Conservation (phyloP, 108 stramenopile genomes). For the Nitzschia palea region DNA sequence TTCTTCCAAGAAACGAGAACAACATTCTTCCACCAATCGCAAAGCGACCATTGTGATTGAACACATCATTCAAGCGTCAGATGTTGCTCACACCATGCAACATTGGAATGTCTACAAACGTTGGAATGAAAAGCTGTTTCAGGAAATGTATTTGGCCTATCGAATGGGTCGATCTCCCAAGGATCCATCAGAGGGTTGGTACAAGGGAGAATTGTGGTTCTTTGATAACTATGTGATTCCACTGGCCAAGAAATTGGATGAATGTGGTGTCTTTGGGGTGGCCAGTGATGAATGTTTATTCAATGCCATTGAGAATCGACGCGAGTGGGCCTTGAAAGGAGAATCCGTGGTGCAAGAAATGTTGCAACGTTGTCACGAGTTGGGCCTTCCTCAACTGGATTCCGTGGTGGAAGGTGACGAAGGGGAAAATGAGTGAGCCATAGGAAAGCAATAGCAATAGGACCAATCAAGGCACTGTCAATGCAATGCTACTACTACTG, state of each 20-base stretch:
- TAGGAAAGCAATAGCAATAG: no score
- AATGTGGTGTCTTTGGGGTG: no score
- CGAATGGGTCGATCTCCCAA: constrained; percentile 28
- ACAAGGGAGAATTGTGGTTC: constrained; percentile 23
- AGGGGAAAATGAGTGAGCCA: no score
- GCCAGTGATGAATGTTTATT: constrained; percentile 18
- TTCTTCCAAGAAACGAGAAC: neutral
- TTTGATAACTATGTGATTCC: constrained; percentile 12
- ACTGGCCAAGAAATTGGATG: neutral
- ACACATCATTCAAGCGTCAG: constrained; percentile 17
- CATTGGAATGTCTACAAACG: constrained; percentile 11
- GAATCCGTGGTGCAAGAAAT: constrained; percentile 14
- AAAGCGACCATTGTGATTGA: constrained; percentile 25
- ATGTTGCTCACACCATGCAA: constrained; percentile 35
- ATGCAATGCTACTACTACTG: no score
- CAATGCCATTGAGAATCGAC: constrained; percentile 20
- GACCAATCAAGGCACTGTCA: no score
- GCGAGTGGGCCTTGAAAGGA: constrained; percentile 21
- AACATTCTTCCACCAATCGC: neutral
- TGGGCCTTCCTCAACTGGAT: neutral
- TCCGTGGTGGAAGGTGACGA: neutral
- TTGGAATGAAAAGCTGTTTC: constrained; percentile 52
- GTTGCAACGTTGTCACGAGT: neutral
- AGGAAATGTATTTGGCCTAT: constrained; percentile 49
- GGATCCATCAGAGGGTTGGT: constrained; percentile 50